Percentiles rank a stretch among this genome's conserved stretches.
phyloP scores from a whole-genome alignment of 495 filamentous ascomycete species.

The Choiromyces venosus region DNA sequence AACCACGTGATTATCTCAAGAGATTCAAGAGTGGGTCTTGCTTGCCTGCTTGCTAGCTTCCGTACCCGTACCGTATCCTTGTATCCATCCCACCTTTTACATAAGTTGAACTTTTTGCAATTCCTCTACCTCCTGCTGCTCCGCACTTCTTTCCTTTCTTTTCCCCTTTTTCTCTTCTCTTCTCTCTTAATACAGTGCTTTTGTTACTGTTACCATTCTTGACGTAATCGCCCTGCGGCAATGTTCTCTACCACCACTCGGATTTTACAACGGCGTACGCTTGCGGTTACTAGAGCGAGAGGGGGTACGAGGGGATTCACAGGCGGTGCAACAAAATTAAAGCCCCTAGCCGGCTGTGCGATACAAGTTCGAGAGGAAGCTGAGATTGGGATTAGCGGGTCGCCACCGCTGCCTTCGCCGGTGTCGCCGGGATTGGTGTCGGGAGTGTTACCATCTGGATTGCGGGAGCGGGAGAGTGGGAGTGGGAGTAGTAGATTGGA shows the following conservation, averaged over 20 bases:
- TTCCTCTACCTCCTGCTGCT: no score
- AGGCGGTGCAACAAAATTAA: background rate
- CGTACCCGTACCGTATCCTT: background rate
- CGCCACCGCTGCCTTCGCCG: no score
- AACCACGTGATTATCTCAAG: no score
- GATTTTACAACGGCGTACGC: background rate
- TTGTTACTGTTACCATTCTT: background rate
- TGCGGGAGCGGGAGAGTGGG: background rate
- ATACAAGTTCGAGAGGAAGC: background rate
- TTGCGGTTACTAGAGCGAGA: background rate
- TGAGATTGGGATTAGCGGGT: background rate
- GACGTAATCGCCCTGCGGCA: background rate
- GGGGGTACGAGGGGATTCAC: background rate
- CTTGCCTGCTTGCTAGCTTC: no score
- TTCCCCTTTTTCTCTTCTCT: background rate
- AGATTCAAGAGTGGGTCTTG: background rate
- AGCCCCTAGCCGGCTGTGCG: background rate
- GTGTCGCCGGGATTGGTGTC: background rate
- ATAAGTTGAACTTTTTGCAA: background rate
- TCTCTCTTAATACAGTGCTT: background rate
- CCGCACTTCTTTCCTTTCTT: background rate
- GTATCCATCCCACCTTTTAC: background rate
- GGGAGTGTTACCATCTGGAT: background rate
- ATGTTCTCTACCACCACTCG: background rate
- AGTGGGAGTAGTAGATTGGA: constrained; percentile 5